A percentile compares a stretch with the other conserved stretches of the same genome.
Evolutionary conservation across 192 early-diverging fungal species (phyloP).

Genomic region (Phycomyces blakesleeanus): DNA sequence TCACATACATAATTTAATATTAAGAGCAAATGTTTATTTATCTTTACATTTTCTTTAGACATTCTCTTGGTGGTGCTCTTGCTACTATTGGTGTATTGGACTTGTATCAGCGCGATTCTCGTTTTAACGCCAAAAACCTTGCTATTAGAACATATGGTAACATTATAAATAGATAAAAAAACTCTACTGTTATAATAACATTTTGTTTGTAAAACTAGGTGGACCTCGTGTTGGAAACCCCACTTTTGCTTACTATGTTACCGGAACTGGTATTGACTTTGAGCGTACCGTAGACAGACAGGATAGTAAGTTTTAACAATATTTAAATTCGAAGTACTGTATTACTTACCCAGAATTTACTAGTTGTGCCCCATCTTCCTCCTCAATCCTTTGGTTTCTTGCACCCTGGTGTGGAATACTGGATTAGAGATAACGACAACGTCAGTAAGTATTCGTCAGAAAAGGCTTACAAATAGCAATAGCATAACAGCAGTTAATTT

Average conservation of each 20-base stretch:
- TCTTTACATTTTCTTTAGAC: not conserved
- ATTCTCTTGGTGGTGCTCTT: conserved; percentile 23
- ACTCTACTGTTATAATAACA: not conserved
- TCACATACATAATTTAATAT: not conserved
- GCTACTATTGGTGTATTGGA: conserved; percentile 21
- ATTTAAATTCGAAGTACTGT: too few relatives aligned
- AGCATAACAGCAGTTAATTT: not conserved
- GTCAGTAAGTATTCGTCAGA: not conserved
- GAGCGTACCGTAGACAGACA: not conserved
- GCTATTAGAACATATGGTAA: conserved; percentile 14
- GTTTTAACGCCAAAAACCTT: conserved; percentile 11
- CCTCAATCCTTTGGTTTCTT: conserved; percentile 5
- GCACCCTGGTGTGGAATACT: conserved; percentile 8
- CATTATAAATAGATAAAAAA: too few relatives aligned
- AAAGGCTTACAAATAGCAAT: not conserved
- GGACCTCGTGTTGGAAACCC: conserved; percentile 10
- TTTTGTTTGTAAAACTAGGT: not conserved
- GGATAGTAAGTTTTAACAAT: too few relatives aligned
- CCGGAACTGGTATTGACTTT: not conserved
- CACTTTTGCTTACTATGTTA: conserved; percentile 8
- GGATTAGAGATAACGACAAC: not conserved
- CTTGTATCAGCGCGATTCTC: conserved; percentile 11
- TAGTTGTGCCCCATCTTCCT: conserved; percentile 15
- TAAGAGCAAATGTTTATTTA: not conserved
- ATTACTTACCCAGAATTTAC: too few relatives aligned